phyloP scores from a whole-genome alignment of 176 grass and related monocot species.

The Dendrocalamus sinicus region DNA sequence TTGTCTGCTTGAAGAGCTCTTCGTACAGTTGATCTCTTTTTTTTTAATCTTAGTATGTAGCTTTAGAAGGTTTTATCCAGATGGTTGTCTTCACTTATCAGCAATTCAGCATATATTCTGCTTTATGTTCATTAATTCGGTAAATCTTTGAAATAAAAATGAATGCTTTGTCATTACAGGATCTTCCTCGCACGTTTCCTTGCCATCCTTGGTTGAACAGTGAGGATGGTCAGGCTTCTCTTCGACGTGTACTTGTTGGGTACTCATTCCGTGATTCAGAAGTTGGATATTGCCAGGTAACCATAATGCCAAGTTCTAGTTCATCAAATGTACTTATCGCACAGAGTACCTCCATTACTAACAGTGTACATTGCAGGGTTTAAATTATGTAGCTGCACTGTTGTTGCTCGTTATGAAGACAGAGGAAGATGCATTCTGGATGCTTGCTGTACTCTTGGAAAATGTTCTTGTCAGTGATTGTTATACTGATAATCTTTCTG shows the following conservation, averaged over 20 bases:
- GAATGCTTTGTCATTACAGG: conserved; percentile 45
- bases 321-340: conserved; percentile 1
- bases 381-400: conserved; percentile 96
- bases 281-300: conserved; percentile 99
- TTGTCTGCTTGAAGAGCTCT: neutral
- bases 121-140: neutral
- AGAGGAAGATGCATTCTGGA: conserved; percentile 98
- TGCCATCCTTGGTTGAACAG: conserved; percentile 92
- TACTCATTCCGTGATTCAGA: conserved; percentile 98
- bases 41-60: neutral
- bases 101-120: neutral
- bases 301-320: conserved; percentile 6
- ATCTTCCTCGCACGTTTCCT: conserved; percentile 94
- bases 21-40: neutral
- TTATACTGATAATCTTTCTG: conserved; percentile 93
- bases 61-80: neutral
- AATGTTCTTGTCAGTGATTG: conserved; percentile 97
- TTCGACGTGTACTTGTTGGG: conserved; percentile 85
- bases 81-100: neutral
- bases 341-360: neutral
- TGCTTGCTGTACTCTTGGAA: conserved; percentile 92
- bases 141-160: neutral
- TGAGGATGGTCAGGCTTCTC: conserved; percentile 83
- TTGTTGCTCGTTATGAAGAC: conserved; percentile 86
- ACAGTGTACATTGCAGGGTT: conserved; percentile 60